Evolutionary conservation across 768 basidiomycete species (phyloP), one percentile per base, ranked within the genome.

Genomic region (Nidularia sp.): DNA sequence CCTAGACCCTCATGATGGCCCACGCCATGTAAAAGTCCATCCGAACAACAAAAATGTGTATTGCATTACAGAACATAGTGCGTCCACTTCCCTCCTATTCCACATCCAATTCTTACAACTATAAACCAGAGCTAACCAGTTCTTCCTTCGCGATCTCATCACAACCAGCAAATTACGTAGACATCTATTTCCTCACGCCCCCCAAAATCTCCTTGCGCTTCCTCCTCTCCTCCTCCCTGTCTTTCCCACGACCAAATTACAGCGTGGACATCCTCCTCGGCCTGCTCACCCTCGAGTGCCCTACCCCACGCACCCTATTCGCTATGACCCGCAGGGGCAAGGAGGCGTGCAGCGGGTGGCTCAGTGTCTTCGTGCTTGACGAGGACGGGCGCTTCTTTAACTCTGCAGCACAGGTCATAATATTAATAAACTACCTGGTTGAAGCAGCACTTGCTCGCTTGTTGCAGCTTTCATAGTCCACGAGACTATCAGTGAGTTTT

Each of bases 21-120:
- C 80, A 2, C 66, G 80, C 13, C 80, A 82, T 61, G 64, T 81
- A 53, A 79, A 77, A 53, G 57, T 81, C 1, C 78, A 79, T 54
- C 78, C 79, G 0, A 79, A 79, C 53, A 79, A 78, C 0, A 72
- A 68, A 45, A 55, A 79, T 0, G 58, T 82, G 6, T 82, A 82
- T 55, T 75, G 70, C 51, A 71, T 81, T 9, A 78, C 79, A 3
- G 80, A 82, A 54, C 79, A 82, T 45, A 70, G 77, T 78, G 53
- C 52, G 44, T 25, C 44, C 44, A 12, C 22, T 25, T 45, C 44
- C 22, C 12, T 45, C 22, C 22, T 45, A 10, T 45, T 45, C 44
- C 18, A 18, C 18, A 18, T 18, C 18, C 18, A 18, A 18, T 18
- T 18, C 18, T 18, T 18, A 18, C 18, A 18, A 18, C 18, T 18